Percentiles rank a stretch among this genome's conserved stretches.
Conservation (phyloP, 352 stramenopile species). For the Globisporangium heterothallicum region DNA sequence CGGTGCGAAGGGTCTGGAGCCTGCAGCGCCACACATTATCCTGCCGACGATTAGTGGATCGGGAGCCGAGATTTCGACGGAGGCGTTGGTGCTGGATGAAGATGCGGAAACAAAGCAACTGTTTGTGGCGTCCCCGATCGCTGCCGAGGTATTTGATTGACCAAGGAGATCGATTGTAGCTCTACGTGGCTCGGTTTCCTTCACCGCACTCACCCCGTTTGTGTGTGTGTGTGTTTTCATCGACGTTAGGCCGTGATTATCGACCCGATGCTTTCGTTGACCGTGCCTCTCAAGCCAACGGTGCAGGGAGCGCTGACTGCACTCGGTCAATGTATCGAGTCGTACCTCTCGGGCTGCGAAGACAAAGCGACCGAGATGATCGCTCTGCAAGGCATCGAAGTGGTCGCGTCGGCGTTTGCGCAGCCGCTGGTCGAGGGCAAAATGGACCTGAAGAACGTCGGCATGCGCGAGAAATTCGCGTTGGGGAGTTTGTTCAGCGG, state of each 20-base stretch:
- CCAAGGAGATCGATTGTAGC: background rate
- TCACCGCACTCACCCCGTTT: background rate
- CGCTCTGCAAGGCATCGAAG: constrained; percentile 55
- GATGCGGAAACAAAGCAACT: constrained; percentile 52
- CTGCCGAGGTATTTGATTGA: constrained; percentile 42
- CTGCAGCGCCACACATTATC: constrained; percentile 38
- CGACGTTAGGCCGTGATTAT: constrained; percentile 47
- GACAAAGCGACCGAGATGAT: constrained; percentile 37
- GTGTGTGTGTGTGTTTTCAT: constrained; percentile 1
- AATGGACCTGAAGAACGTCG: constrained; percentile 51
- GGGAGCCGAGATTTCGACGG: constrained; percentile 48
- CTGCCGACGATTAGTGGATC: constrained; percentile 54
- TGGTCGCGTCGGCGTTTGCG: constrained; percentile 42
- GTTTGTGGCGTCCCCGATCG: constrained; percentile 36
- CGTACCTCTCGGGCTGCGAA: constrained; percentile 48
- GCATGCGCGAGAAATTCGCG: constrained; percentile 47
- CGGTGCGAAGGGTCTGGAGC: constrained; percentile 14
- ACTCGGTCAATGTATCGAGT: constrained; percentile 72
- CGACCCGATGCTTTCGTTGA: constrained; percentile 61
- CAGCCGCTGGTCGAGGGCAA: constrained; percentile 55
- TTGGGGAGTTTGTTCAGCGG: constrained; percentile 52
- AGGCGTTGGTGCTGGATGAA: constrained; percentile 58
- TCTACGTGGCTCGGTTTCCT: background rate
- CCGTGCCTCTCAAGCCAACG: constrained; percentile 43
- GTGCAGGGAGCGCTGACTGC: constrained; percentile 56